Conservation (phyloP, 108 stramenopile genomes). For the Skeletonema grethae region DNA sequence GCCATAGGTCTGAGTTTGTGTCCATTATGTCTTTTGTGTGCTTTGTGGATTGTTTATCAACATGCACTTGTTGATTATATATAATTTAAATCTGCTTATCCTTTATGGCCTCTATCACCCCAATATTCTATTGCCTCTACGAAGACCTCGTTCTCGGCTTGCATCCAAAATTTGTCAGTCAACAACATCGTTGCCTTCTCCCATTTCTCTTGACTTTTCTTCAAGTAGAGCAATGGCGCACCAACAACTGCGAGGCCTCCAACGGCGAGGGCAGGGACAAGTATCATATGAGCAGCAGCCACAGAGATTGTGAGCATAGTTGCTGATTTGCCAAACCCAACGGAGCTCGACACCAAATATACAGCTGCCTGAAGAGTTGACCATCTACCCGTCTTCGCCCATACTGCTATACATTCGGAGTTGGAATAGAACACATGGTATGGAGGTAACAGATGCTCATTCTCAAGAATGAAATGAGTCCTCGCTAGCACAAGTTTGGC, state of each 20-base stretch:
- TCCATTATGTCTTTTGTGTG: not conserved
- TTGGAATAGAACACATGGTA: slow-evolving; percentile 49
- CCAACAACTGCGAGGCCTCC: slow-evolving; percentile 48
- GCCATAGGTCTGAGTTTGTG: not conserved
- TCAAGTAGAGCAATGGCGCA: slow-evolving; percentile 43
- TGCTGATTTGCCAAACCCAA: slow-evolving; percentile 48
- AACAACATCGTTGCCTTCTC: slow-evolving; percentile 40
- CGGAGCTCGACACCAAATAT: slow-evolving; percentile 40
- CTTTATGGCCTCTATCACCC: slow-evolving; percentile 11
- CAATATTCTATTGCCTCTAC: slow-evolving; percentile 52
- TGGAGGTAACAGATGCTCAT: slow-evolving; percentile 50
- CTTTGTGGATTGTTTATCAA: not conserved
- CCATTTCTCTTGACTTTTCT: slow-evolving; percentile 46
- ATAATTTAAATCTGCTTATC: slow-evolving; percentile 6
- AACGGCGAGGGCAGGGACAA: slow-evolving; percentile 43
- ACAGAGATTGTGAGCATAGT: slow-evolving; percentile 47
- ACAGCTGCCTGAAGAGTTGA: slow-evolving; percentile 56
- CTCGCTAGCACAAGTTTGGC: slow-evolving; percentile 49
- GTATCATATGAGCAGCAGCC: slow-evolving; percentile 48
- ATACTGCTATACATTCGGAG: slow-evolving; percentile 54
- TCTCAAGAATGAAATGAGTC: slow-evolving; percentile 51
- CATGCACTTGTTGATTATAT: not conserved
- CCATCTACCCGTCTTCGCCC: slow-evolving; percentile 58
- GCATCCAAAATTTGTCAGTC: slow-evolving; percentile 51
- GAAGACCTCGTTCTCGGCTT: slow-evolving; percentile 44